A percentile compares a stretch with the other conserved stretches of the same genome.
Evolutionary conservation across 2,329 filamentous ascomycete genomes (phyloP).

Genomic region (Aspergillus ochraceus): DNA sequence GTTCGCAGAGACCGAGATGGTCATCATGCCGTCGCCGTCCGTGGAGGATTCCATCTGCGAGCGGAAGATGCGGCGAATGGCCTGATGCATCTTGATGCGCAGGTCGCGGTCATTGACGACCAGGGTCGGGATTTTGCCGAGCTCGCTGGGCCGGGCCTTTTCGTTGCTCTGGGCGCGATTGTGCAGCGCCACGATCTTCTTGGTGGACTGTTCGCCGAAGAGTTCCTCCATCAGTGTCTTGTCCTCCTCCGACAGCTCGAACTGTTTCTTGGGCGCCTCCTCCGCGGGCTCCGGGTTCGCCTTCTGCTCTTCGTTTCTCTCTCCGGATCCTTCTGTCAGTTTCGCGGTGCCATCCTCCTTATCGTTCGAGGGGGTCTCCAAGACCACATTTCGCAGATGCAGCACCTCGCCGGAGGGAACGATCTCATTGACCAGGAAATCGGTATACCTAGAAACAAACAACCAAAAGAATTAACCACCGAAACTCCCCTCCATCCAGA

Average conservation of each 20-base stretch:
- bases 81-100: constrained; percentile 64
- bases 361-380: constrained; percentile 22
- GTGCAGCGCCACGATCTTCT: constrained; percentile 57
- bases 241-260: constrained; percentile 47
- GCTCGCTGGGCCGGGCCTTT: constrained; percentile 55
- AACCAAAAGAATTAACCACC: background rate
- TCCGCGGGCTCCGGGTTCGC: constrained; percentile 10
- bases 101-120: constrained; percentile 60
- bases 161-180: constrained; percentile 54
- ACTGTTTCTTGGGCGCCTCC: constrained; percentile 20
- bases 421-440: constrained; percentile 92
- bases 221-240: constrained; percentile 42
- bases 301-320: constrained; percentile 16
- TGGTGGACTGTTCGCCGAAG: constrained; percentile 54
- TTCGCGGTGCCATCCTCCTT: constrained; percentile 11
- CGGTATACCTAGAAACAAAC: constrained; percentile 65
- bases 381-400: constrained; percentile 60
- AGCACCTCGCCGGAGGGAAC: constrained; percentile 71
- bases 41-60: constrained; percentile 76
- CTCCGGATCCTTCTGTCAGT: constrained; percentile 6
- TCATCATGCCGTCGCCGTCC: constrained; percentile 66
- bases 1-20: constrained; percentile 51
- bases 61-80: constrained; percentile 76
- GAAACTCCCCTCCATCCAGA: background rate
- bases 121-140: constrained; percentile 54